phyloP scores from a whole-genome alignment of 805 yeast genomes.

The Saccharomycopsis sp. region DNA sequence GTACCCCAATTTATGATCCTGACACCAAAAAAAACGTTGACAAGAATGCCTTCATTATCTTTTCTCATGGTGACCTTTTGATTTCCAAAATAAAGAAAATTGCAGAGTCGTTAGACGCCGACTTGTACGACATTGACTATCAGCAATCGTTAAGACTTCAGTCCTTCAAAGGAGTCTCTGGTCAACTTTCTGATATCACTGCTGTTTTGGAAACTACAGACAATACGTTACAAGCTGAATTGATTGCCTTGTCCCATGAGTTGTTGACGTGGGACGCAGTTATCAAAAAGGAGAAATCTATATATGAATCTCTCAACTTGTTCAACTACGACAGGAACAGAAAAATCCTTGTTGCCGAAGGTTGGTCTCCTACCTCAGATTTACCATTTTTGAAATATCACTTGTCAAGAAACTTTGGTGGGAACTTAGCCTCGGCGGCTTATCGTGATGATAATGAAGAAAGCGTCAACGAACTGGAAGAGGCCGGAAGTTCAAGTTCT shows the following conservation, averaged over 20 bases:
- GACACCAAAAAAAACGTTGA: constrained; percentile 39
- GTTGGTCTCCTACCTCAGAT: constrained; percentile 61
- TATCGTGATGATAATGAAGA: constrained; percentile 17
- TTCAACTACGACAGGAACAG: constrained; percentile 63
- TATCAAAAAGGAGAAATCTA: constrained; percentile 46
- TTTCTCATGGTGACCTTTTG: constrained; percentile 60
- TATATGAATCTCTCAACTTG: constrained; percentile 50
- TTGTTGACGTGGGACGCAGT: constrained; percentile 49
- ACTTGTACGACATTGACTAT: constrained; percentile 47
- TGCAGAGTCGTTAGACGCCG: constrained; percentile 60
- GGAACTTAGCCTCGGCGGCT: constrained; percentile 22
- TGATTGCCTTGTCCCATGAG: constrained; percentile 54
- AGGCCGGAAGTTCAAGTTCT: background rate
- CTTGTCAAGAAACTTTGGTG: constrained; percentile 37
- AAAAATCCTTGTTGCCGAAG: constrained; percentile 61
- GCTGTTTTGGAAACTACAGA: constrained; percentile 42
- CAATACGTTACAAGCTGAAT: constrained; percentile 52
- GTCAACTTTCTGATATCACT: constrained; percentile 38
- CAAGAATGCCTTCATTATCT: constrained; percentile 57
- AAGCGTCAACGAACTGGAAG: background rate
- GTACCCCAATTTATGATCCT: constrained; percentile 47
- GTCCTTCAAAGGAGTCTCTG: constrained; percentile 32
- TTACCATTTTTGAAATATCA: constrained; percentile 36
- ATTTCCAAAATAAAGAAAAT: constrained; percentile 53
- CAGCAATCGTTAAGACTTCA: constrained; percentile 31